These are phyloP conservation scores for Dactylonectria macrodidyma DNA, from an alignment of 2,329 filamentous ascomycete species.

Conservation along the genomic window DNA sequence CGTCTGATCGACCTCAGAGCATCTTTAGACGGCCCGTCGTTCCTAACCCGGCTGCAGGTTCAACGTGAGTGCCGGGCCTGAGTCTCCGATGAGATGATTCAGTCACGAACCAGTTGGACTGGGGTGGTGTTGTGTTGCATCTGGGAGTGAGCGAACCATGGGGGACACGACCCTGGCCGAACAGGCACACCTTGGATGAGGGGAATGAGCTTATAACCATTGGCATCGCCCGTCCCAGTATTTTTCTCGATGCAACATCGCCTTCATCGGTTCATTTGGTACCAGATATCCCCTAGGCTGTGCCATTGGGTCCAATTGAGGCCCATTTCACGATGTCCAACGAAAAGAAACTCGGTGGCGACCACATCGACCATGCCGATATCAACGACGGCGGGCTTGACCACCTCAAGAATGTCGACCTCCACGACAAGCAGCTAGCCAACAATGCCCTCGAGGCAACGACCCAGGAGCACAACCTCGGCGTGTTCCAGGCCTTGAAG, in stretches of 20 bases:
- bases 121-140: neutral
- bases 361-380: conserved; percentile 48
- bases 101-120: conserved; percentile 1
- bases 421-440: conserved; percentile 56
- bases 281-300: conserved; percentile 1
- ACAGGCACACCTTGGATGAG: neutral
- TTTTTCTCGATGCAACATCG: neutral
- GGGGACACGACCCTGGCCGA: neutral
- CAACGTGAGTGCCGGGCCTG: conserved; percentile 18
- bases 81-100: conserved; percentile 7
- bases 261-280: neutral
- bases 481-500: conserved; percentile 53
- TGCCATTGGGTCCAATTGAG: conserved; percentile 8
- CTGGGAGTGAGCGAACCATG: conserved; percentile 7
- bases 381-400: conserved; percentile 48
- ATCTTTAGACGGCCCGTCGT: conserved; percentile 42
- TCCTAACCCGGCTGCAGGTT: conserved; percentile 37
- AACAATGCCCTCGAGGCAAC: conserved; percentile 55
- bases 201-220: conserved; percentile 16
- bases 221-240: conserved; percentile 7
- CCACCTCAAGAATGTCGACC: conserved; percentile 51
- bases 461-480: conserved; percentile 55
- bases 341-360: conserved; percentile 38
- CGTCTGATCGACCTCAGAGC: conserved; percentile 4
- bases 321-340: conserved; percentile 39